Conservation (phyloP, 352 stramenopile genomes). For the Pythium insidiosum region DNA sequence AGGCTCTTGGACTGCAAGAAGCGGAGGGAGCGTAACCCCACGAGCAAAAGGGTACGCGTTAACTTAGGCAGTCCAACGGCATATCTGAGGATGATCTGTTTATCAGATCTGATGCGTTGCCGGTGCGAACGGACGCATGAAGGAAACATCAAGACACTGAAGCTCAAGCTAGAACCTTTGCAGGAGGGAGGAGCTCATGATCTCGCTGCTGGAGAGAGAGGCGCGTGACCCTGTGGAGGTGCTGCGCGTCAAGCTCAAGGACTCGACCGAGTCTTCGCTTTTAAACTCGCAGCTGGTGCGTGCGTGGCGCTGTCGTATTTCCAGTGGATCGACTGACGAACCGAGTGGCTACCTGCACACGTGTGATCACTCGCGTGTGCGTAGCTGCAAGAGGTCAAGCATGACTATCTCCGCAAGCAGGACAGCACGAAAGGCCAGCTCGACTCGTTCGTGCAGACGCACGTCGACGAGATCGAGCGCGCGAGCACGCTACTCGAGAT, state of each 20-base stretch:
- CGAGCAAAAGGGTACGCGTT: no score
- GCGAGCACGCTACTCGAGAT: slow-evolving; percentile 63
- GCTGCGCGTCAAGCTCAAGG: slow-evolving; percentile 74
- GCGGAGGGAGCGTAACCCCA: no score
- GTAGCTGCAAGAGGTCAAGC: slow-evolving; percentile 80
- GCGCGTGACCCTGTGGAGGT: slow-evolving; percentile 77
- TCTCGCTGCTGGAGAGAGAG: slow-evolving; percentile 79
- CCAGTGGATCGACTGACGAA: slow-evolving; percentile 1
- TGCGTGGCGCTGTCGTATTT: background rate
- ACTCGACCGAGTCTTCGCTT: slow-evolving; percentile 72
- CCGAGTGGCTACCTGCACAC: background rate
- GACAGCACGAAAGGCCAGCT: slow-evolving; percentile 69
- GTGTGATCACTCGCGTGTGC: background rate
- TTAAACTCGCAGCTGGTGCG: slow-evolving; percentile 72
- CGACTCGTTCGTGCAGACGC: slow-evolving; percentile 58
- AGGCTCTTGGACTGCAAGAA: no score
- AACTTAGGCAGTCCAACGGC: background rate
- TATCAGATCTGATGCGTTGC: no score
- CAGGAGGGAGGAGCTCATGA: no score
- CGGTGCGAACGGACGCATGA: background rate
- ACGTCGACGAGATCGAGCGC: slow-evolving; percentile 82
- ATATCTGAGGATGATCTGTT: no score
- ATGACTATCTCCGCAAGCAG: slow-evolving; percentile 66
- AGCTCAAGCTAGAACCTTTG: no score
- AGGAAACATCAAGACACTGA: no score